Evolutionary conservation across 148 eudicot genomes (phyloP), one percentile per base, ranked within the genome.

Genomic region (Rhododendron ferrugineum): DNA sequence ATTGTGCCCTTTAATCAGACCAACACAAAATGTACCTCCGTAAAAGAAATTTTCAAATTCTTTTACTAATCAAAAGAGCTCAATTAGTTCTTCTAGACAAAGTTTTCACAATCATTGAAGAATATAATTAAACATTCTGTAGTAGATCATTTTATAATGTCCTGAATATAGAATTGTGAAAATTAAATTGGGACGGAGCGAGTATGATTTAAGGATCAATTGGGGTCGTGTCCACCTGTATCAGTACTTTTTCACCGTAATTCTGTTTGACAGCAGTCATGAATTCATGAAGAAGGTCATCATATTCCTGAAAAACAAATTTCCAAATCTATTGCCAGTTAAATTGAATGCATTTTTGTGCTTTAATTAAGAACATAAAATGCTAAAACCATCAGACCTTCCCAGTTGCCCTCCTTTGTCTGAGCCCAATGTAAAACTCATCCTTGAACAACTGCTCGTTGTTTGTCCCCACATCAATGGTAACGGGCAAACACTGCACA

Each of bases 401-500:
- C 85, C 97, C 97, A 60, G 93, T 95, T 28, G 97, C 99, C 85
- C 99, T 89, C 90, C 85, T 95, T 83, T 93, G 97, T 86, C 86
- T 92, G 68, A 95, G 91, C 56, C 99, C 99, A 89, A 93, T 95
- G 90, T 96, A 96, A 85, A 92, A 94, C 87, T 96, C 98, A 89
- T 96, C 93, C 11, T 94, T 87, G 82, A 96, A 84, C 88, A 96
- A 86, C 88, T 89, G 26, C 90, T 96, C 91, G 44, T 95, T 96
- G 90, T 94, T 96, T 47, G 99, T 93, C 30, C 99, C 99, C 56
- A 94, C 96, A 81, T 96, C 99, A 64, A 95, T 96, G 50, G 98
- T 95, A 86, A 96, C 73, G 28, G 99, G 99, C 88, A 96, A 87
- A 87, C 99, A 95, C 99, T 94, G 90, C 64, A 86, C 5, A 37